Evolutionary conservation across 495 filamentous ascomycete species (phyloP), one percentile per base, ranked within the genome.

Genomic region (Articulospora tetracladia): DNA sequence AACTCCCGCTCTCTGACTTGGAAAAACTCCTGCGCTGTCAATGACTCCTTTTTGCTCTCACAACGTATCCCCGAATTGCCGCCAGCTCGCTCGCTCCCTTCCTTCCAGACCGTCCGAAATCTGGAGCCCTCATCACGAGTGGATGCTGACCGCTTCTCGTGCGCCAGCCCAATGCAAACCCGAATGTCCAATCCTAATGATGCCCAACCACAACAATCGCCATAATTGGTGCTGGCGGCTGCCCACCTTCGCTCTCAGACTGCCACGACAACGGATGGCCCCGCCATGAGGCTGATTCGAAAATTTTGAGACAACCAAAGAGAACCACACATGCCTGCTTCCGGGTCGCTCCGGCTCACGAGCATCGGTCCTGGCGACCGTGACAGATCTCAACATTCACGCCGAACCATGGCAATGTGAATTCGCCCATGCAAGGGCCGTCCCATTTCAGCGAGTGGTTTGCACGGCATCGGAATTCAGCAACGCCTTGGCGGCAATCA

Each of bases 401-500:
- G 10, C 17, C 15, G 17, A 44, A 44, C 39, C 17, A 44, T 44
- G 39, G 39, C 11, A 44, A 15, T 44, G 39, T 44, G 39, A 44
- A 44, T 3, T 44, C 11, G 11, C 10, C 39, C 17, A 44, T 44
- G 39, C 39, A 44, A 44, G 39, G 39, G 39, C 39, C 10, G 15
- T 7, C 39, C 39, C 39, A 44, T 34, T 24, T 62, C 59, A 68
- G 19, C 60, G 63, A 53, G 57, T 61, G 20, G 49, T 55, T 55
- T 64, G 50, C 3, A 56, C 48, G 3, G 60, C 44, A 44, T 64
- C 70, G 41, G 71, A 70, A 65, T 87, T 80, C 28, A 97, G 74
- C 60, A 96, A 72, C 61, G 86, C 85, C 67, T 83, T 83, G 53
- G 91, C 91, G 11, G 91, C 91, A 69, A 86, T 83, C 28, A 97